Percentiles rank a stretch among this genome's conserved stretches.
Evolutionary conservation across 2,329 filamentous ascomycete species (phyloP).

Genomic region (Alternaria tenuissima): DNA sequence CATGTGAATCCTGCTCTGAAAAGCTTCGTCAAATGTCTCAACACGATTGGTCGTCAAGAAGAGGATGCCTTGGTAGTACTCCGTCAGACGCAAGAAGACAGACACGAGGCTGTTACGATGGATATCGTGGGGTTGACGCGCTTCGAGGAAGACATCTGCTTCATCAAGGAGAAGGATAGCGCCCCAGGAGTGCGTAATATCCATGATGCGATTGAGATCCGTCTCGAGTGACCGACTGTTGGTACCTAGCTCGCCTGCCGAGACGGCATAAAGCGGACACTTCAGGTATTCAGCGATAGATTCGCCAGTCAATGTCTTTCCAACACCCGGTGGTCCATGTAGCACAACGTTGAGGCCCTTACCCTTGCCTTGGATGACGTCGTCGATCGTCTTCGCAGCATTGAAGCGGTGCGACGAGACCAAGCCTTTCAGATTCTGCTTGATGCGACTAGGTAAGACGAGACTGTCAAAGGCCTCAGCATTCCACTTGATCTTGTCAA

Average conservation of each 20-base stretch:
- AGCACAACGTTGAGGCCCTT: conserved; percentile 84
- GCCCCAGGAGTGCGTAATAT: conserved; percentile 86
- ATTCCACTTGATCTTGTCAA: conserved; percentile 86
- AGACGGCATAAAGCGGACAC: conserved; percentile 83
- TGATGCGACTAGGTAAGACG: conserved; percentile 71
- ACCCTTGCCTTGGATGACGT: conserved; percentile 76
- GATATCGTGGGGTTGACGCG: conserved; percentile 82
- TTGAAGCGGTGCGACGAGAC: conserved; percentile 87
- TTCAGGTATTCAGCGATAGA: conserved; percentile 84
- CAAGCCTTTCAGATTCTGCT: conserved; percentile 75
- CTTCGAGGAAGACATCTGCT: conserved; percentile 70
- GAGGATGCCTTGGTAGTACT: conserved; percentile 91
- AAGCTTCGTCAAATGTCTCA: conserved; percentile 88
- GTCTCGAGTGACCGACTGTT: conserved; percentile 76
- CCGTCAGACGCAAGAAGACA: conserved; percentile 84
- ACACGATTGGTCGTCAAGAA: conserved; percentile 92
- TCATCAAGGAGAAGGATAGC: conserved; percentile 87
- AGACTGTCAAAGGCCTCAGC: conserved; percentile 82
- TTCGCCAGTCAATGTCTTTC: conserved; percentile 88
- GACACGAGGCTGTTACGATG: conserved; percentile 86
- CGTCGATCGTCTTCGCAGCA: conserved; percentile 81
- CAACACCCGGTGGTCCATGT: conserved; percentile 80
- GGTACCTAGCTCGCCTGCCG: conserved; percentile 79
- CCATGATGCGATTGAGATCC: conserved; percentile 83
- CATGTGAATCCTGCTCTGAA: conserved; percentile 83